Conservation (phyloP, 805 yeast genomes). For the Sporopachydermia quercuum region DNA sequence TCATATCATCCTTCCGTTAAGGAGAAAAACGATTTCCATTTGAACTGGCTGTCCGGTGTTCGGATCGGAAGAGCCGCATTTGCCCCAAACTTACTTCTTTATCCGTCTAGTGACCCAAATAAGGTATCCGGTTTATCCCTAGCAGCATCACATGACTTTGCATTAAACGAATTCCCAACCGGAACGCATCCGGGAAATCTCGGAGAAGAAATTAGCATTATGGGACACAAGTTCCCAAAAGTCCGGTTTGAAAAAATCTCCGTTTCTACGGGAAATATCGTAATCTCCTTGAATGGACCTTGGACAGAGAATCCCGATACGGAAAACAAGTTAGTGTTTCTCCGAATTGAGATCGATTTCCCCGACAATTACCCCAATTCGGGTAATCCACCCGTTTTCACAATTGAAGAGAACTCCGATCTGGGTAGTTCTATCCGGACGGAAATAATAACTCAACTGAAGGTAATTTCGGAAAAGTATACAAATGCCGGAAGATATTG, state of each 20-base stretch:
- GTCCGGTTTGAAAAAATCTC: constrained; percentile 76
- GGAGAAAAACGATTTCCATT: constrained; percentile 39
- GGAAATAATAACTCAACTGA: constrained; percentile 36
- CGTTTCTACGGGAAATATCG: constrained; percentile 70
- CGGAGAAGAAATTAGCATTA: constrained; percentile 83
- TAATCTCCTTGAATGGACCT: constrained; percentile 69
- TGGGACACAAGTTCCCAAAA: constrained; percentile 82
- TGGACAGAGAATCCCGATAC: constrained; percentile 32
- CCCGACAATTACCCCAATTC: constrained; percentile 60
- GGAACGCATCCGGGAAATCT: constrained; percentile 40
- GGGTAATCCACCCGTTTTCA: constrained; percentile 35
- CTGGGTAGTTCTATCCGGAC: constrained; percentile 31
- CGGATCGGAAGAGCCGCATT: constrained; percentile 46
- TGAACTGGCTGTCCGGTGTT: constrained; percentile 91
- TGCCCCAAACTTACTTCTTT: constrained; percentile 8
- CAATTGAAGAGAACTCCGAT: constrained; percentile 70
- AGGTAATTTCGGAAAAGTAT: constrained; percentile 40
- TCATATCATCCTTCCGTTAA: constrained; percentile 6
- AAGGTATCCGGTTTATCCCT: constrained; percentile 15
- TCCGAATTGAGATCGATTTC: constrained; percentile 55
- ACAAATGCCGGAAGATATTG: constrained; percentile 50
- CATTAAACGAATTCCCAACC: constrained; percentile 14
- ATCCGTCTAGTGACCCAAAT: constrained; percentile 14
- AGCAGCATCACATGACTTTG: constrained; percentile 23
- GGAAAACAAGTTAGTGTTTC: constrained; percentile 38